Evolutionary conservation across 352 stramenopile genomes (phyloP), one percentile per base, ranked within the genome.

Genomic region (Phytophthora podocarpi): DNA sequence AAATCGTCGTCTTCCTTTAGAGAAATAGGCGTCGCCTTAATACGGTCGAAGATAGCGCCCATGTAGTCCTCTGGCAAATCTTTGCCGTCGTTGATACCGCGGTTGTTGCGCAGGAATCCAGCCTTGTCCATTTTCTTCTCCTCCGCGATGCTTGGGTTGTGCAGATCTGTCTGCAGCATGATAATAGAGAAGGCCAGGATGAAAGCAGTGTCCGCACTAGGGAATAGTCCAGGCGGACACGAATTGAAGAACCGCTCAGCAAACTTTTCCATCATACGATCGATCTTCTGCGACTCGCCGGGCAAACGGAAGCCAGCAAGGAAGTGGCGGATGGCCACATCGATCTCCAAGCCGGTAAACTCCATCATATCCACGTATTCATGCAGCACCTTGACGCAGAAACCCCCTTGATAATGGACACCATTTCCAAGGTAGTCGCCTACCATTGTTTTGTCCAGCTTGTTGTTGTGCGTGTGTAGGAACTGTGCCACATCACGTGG

Each of bases 211-310:
- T 99, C 98, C 12, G 96, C 95, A 27, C 88, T 98, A 12, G 92
- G 83, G 67, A 99, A 99, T 2, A 99, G 69, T 5, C 77, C 82
- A 5, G 79, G 70, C 3, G 78, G 55, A 87, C 87, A 76, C 57
- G 70, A 37, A 72, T 97, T 83, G 30, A 86, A 88, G 45, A 79
- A 95, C 1, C 82, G 83, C 70, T 99, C 97, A 2, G 98, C 97
- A 76, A 99, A 99, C 63, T 99, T 99, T 67, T 99, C 97, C 96
- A 99, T 99, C 64, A 99, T 99, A 27, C 98, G 96, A 80, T 99
- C 98, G 75, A 99, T 99, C 77, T 99, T 99, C 71, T 99, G 98
- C 1, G 97, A 98, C 76, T 99, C 98, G 21, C 98, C 98, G 5
- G 97, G 98, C 5, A 99, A 82, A 28, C 98, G 95, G 78, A 99